Conservation (phyloP, 2,329 filamentous ascomycete species). For the Penicillium sp. region DNA sequence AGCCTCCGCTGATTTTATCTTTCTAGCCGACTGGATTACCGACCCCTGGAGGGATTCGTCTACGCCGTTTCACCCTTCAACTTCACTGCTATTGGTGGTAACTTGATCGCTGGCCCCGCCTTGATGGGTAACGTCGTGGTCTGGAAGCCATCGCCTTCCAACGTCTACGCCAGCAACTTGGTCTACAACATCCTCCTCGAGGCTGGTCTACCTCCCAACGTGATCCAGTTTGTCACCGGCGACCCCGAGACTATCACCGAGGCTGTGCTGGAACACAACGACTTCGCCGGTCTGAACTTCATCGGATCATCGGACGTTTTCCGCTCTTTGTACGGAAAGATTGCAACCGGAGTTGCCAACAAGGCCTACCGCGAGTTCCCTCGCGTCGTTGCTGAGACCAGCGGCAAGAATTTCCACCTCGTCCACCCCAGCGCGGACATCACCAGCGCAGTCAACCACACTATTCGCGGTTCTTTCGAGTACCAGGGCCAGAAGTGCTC, state of each 20-base stretch:
- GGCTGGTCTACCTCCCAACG: constrained; percentile 83
- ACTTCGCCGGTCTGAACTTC: constrained; percentile 88
- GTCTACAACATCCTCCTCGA: constrained; percentile 91
- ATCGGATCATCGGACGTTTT: constrained; percentile 91
- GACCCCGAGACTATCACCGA: constrained; percentile 83
- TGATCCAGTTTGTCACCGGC: constrained; percentile 91
- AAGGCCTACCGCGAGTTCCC: constrained; percentile 82
- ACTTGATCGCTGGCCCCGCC: constrained; percentile 80
- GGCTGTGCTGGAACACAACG: constrained; percentile 72
- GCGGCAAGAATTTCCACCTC: constrained; percentile 90
- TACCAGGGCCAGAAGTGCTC: constrained; percentile 90
- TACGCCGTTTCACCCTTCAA: constrained; percentile 95
- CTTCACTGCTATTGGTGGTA: constrained; percentile 92
- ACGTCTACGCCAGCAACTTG: constrained; percentile 84
- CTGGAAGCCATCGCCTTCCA: constrained; percentile 91
- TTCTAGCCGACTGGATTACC: constrained; percentile 74
- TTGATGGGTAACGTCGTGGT: constrained; percentile 93
- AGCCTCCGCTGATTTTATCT: background rate
- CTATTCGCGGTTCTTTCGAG: constrained; percentile 83
- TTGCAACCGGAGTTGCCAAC: constrained; percentile 77
- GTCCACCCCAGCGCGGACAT: constrained; percentile 77
- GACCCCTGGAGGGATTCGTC: constrained; percentile 90
- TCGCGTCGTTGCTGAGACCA: constrained; percentile 84
- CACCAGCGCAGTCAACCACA: constrained; percentile 76
- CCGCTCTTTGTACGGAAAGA: constrained; percentile 82